These are phyloP conservation scores for Sporormia fimetaria DNA, from an alignment of 495 filamentous ascomycete genomes.

Conservation along the genomic window DNA sequence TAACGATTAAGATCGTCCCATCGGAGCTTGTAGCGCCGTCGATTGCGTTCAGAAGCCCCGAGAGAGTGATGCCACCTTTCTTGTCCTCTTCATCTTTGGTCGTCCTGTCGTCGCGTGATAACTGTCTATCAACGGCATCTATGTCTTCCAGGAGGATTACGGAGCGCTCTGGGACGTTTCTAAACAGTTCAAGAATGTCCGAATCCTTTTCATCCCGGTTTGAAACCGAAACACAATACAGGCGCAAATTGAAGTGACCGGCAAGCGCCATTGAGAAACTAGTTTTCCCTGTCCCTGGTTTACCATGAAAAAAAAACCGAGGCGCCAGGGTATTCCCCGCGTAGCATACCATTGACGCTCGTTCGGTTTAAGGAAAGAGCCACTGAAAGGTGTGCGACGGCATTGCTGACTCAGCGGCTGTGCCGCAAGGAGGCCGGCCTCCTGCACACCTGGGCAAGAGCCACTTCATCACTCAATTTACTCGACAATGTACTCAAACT, in stretches of 20 bases:
- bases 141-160: slow-evolving; percentile 60
- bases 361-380: slow-evolving; percentile 23
- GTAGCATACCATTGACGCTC: slow-evolving; percentile 37
- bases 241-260: slow-evolving; percentile 50
- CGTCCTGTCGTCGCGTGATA: slow-evolving; percentile 26
- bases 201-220: no score
- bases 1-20: slow-evolving; percentile 74
- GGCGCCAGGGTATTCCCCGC: slow-evolving; percentile 23
- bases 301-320: slow-evolving; percentile 47
- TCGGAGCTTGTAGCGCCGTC: slow-evolving; percentile 68
- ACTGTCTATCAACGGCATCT: slow-evolving; percentile 53
- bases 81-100: slow-evolving; percentile 10
- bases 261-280: slow-evolving; percentile 52
- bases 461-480: no score
- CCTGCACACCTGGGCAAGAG: no score
- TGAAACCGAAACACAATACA: no score
- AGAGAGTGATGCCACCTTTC: slow-evolving; percentile 44
- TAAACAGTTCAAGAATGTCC: slow-evolving; percentile 39
- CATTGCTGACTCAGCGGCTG: no score
- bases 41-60: slow-evolving; percentile 65
- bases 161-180: slow-evolving; percentile 47
- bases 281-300: slow-evolving; percentile 60
- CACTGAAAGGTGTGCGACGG: no score
- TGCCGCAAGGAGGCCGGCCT: no score
- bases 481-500: no score